Evolutionary conservation across 164 flowering plant species (phyloP).

Genomic region (Saururus chinensis): DNA sequence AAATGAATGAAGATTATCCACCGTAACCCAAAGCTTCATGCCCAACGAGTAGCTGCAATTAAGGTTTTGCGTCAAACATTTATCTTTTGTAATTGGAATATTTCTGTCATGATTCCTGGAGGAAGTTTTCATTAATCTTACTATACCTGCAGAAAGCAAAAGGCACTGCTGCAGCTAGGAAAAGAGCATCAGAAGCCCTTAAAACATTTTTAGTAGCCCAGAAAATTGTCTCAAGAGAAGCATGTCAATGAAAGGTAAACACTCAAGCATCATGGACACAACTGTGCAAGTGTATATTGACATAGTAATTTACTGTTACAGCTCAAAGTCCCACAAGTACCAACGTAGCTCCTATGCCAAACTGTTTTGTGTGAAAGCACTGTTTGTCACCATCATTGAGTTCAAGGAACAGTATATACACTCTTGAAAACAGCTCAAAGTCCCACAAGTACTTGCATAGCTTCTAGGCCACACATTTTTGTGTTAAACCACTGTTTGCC

Average conservation of each 20-base stretch:
- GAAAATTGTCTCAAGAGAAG: conserved; percentile 83
- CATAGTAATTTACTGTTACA: neutral
- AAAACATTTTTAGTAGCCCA: conserved; percentile 69
- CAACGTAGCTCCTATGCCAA: neutral
- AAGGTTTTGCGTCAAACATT: conserved; percentile 33
- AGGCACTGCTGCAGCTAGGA: conserved; percentile 78
- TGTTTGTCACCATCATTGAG: neutral
- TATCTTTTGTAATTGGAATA: too few species aligned
- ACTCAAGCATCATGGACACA: neutral
- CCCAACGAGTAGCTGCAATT: conserved; percentile 92
- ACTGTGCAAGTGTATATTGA: neutral
- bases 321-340: neutral
- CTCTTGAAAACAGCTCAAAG: neutral
- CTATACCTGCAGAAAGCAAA: conserved; percentile 59
- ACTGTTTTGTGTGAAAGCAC: neutral
- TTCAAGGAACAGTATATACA: too few species aligned
- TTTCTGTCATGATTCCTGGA: neutral
- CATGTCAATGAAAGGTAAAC: conserved; percentile 73
- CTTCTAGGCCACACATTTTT: too few species aligned
- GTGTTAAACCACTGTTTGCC: too few species aligned
- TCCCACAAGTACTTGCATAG: too few species aligned
- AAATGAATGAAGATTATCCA: conserved; percentile 92
- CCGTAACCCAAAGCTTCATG: conserved; percentile 76
- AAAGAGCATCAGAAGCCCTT: conserved; percentile 68
- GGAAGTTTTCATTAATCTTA: neutral